These are phyloP conservation scores for Acanthamoeba castellanii DNA, from an alignment of 208 protist genomes.

Conservation along the genomic window DNA sequence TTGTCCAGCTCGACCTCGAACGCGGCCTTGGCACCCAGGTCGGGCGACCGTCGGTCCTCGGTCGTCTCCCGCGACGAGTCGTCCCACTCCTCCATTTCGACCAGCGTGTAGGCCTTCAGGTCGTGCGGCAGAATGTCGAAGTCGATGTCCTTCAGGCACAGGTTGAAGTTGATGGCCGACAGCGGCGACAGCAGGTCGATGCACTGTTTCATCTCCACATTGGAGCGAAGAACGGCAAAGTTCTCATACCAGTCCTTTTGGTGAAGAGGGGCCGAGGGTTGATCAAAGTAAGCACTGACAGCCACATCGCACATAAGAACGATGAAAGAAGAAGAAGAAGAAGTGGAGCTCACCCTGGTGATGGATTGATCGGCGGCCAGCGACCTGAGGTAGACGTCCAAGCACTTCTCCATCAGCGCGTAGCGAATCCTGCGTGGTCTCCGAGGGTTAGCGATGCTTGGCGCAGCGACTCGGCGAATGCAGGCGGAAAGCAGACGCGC, in stretches of 20 bases:
- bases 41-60: slow-evolving; percentile 37
- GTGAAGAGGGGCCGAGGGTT: not conserved
- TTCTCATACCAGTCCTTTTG: slow-evolving; percentile 65
- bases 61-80: slow-evolving; percentile 44
- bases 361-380: slow-evolving; percentile 17
- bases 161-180: slow-evolving; percentile 29
- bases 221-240: slow-evolving; percentile 42
- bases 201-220: slow-evolving; percentile 30
- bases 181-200: slow-evolving; percentile 41
- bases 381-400: slow-evolving; percentile 43
- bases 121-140: slow-evolving; percentile 64
- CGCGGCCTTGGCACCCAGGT: not conserved
- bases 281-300: not conserved
- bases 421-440: slow-evolving; percentile 31
- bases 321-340: not conserved
- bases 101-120: slow-evolving; percentile 32
- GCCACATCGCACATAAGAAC: not conserved
- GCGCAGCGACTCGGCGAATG: too few relatives aligned
- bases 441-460: not conserved
- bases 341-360: not conserved
- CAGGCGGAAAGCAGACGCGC: not conserved
- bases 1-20: slow-evolving; percentile 33
- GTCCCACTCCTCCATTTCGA: slow-evolving; percentile 52
- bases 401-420: slow-evolving; percentile 67
- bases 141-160: slow-evolving; percentile 71